Evolutionary conservation across 257 asterid genomes (phyloP), one percentile per base, ranked within the genome.

Genomic region (Solanum sitiens): DNA sequence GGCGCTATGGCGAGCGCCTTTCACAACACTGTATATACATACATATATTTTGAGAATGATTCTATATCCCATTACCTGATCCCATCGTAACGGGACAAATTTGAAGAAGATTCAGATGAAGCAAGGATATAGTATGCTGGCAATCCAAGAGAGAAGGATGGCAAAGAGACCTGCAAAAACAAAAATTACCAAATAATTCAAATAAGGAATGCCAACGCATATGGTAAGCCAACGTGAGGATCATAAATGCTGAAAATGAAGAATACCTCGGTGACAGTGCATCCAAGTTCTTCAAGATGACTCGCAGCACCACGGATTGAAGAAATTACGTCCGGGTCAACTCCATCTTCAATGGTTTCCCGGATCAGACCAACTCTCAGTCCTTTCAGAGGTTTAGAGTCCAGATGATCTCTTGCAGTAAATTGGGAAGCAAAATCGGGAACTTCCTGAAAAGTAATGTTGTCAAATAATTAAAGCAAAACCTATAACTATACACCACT

Each of bases 111-210:
- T 92, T 97, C 99, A 25, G 97, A 97, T 2, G 95, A 93, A 89
- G 99, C 99, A 88, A 97, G 98, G 87, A 96, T 92, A 87, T 97
- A 97, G 90, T 97, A 97, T 76, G 99, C 99, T 8, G 99, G 98
- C 87, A 97, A 92, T 86, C 99, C 99, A 91, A 97, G 95, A 89
- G 99, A 94, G 92, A 93, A 97, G 87, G 98, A 94, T 25, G 99
- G 98, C 92, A 97, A 89, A 3, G 98, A 92, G 53, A 97, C 98
- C 99, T 97, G 92, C 45, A 85, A 87, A 87, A 63, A 82, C 11
- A 87, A 83, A n/a, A 65, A 83, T 83, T 76, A 88, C 40, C 33
- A 89, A 44, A 83, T 63, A 87, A 33, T 86, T 89, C 76, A 30
- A 67, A 25, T 80, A 84, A 77, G 77, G 72, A 85, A 16, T 3